A percentile compares a stretch with the other conserved stretches of the same genome.
These are phyloP conservation scores for Hypoxylon trugodes DNA, from an alignment of 495 filamentous ascomycete species.

Conservation along the genomic window DNA sequence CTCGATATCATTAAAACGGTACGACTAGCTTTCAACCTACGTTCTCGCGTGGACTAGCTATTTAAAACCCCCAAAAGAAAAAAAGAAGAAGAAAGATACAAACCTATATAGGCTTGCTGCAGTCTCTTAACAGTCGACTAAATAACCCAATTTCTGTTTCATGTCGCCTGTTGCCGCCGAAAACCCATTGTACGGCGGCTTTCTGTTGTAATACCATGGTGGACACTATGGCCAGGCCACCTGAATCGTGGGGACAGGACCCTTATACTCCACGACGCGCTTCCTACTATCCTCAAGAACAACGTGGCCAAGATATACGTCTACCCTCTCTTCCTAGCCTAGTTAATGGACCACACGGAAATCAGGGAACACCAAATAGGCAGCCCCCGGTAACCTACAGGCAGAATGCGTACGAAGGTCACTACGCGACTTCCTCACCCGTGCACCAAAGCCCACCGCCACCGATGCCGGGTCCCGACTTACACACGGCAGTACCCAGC, in stretches of 20 bases:
- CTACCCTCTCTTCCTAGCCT: slow-evolving; percentile 42
- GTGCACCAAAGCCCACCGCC: slow-evolving; percentile 33
- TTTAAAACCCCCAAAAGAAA: slow-evolving; percentile 6
- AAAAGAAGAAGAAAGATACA: too few relatives aligned
- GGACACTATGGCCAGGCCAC: slow-evolving; percentile 58
- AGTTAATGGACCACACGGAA: slow-evolving; percentile 30
- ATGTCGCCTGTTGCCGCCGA: slow-evolving; percentile 48
- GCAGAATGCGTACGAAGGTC: slow-evolving; percentile 29
- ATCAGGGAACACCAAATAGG: slow-evolving; percentile 29
- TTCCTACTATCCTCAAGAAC: slow-evolving; percentile 51
- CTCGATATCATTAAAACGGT: slow-evolving; percentile 27
- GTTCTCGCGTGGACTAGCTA: slow-evolving; percentile 23
- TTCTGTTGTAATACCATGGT: slow-evolving; percentile 55
- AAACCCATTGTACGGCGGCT: slow-evolving; percentile 47
- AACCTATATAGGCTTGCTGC: slow-evolving; percentile 37
- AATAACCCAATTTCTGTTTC: slow-evolving; percentile 20
- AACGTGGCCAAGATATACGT: slow-evolving; percentile 41
- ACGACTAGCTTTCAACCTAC: slow-evolving; percentile 14
- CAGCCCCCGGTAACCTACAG: slow-evolving; percentile 31
- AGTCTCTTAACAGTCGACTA: slow-evolving; percentile 19
- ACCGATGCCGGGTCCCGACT: slow-evolving; percentile 46
- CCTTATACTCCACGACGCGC: slow-evolving; percentile 51
- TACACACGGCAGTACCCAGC: slow-evolving; percentile 35
- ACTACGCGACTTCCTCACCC: slow-evolving; percentile 35
- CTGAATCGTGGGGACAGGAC: slow-evolving; percentile 51